phyloP scores from a whole-genome alignment of 768 basidiomycete genomes.

The Xerocomellus amylosporus region DNA sequence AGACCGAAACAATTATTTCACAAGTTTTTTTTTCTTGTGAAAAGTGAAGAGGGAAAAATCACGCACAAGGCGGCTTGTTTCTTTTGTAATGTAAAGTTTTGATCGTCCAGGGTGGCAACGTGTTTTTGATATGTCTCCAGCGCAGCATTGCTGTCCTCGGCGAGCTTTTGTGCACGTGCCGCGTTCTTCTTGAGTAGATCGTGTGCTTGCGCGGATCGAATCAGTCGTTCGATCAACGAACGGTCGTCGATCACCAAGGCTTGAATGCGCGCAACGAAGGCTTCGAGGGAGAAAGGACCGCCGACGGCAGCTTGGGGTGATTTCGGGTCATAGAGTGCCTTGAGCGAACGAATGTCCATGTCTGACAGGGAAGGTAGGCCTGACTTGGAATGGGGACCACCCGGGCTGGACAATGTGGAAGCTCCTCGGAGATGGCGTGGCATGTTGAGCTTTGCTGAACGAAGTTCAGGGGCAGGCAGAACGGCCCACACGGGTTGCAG shows the following conservation, averaged over 20 bases:
- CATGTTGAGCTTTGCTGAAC: conserved; percentile 58
- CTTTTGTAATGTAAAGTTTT: conserved; percentile 51
- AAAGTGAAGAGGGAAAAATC: conserved; percentile 24
- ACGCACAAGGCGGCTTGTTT: conserved; percentile 57
- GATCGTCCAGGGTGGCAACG: conserved; percentile 74
- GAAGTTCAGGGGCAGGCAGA: conserved; percentile 81
- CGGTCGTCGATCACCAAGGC: conserved; percentile 82
- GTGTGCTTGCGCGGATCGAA: conserved; percentile 85
- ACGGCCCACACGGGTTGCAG: conserved; percentile 76
- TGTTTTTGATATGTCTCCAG: conserved; percentile 92
- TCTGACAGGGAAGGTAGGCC: conserved; percentile 64
- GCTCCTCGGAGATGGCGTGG: conserved; percentile 48
- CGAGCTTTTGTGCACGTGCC: conserved; percentile 86
- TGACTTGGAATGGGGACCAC: conserved; percentile 27
- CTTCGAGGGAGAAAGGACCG: conserved; percentile 62
- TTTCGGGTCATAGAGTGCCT: conserved; percentile 63
- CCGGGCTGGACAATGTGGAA: conserved; percentile 40
- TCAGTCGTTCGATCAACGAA: conserved; percentile 75
- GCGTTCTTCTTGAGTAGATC: conserved; percentile 91
- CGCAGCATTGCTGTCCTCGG: conserved; percentile 73
- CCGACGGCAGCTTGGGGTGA: conserved; percentile 31
- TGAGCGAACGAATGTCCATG: conserved; percentile 83
- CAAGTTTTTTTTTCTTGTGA: background rate
- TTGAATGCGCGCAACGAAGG: conserved; percentile 74
- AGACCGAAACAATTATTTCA: background rate